Evolutionary conservation across 306 rosid genomes (phyloP), one percentile per base, ranked within the genome.

Genomic region (Vigna mungo): DNA sequence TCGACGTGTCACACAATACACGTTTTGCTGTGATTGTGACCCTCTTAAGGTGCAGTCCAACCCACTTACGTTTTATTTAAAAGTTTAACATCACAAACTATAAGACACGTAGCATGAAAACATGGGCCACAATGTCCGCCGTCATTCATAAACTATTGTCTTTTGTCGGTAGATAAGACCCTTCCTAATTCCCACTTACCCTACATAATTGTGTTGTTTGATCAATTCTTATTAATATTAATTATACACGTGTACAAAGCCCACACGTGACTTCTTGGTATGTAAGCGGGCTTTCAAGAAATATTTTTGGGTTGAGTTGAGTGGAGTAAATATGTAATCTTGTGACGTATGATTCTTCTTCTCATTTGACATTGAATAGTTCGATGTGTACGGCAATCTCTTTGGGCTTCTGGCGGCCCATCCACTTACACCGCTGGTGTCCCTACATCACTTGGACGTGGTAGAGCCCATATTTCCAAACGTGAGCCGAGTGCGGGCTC

Each of bases 321-420:
- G 34, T 30, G 34, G 34, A 30, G 0, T 30, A 30, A 30, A 3
- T 30, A 3, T 30, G 34, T 30, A 30, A 30, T 30, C 4, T 30
- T 30, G 34, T 30, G 5, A 30, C 34, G 37, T 5, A 34, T 34
- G 34, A 30, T 30, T 30, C 37, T 34, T 34, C 7, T 34, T 34
- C 7, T 34, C 7, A 34, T 48, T 25, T 36, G 51, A 10, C 59
- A 48, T 80, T 68, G 55, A 37, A 23, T 48, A 93, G 98, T 88
- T 81, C 64, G 98, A 93, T 80, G 93, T 93, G 23, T 83, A 87
- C 21, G 96, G 96, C 61, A 88, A 85, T 63, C 53, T 93, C 16
- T 84, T 93, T 23, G 98, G 98, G 78, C 90, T 93, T 6, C 84
- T 93, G 0, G 66, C 98, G 32, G 90, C 96, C 74, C 98, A 91